Evolutionary conservation across 2,329 filamentous ascomycete species (phyloP), one percentile per base, ranked within the genome.

Genomic region (Aspergillus japonicus): DNA sequence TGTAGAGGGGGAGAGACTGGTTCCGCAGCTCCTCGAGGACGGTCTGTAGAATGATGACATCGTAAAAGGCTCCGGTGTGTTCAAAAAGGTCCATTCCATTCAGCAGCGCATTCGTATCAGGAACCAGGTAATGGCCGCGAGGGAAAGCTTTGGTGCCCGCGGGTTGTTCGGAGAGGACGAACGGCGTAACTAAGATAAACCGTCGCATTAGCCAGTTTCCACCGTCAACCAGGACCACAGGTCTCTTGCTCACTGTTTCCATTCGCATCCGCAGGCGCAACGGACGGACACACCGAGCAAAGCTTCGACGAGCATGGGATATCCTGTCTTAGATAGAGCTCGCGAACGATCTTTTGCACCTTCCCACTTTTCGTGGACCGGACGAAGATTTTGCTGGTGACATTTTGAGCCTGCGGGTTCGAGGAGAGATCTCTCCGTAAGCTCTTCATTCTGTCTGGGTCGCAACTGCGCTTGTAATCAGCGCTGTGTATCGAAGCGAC

Each of bases 61-160:
- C 95, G 77, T 95, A 94, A 69, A 99, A 97, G 3, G 91, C 91
- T 14, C 88, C 89, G 60, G 90, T 89, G 66, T 96, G 89, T 80
- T 99, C 95, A 70, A 99, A 97, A 19, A 98, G 81, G 73, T 99
- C 95, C 92, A 99, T 97, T 66, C 91, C 94, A 72, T 91, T 96
- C 54, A 99, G 84, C 55, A 99, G 87, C 48, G 92, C 93, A 80
- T 99, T 99, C 51, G 95, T 99, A 74, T 99, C 95, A 31, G 95
- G 95, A 39, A 99, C 84, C 47, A 99, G 83, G 75, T 99, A 99
- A 75, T 98, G 94, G 31, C 95, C 95, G 73, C 89, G 85, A 1
- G 91, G 89, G 72, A 91, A 97, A 35, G 83, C 78, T 71, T 89
- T 91, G 62, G 92, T 96, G 60, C 89, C 92, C 51, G 90, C 90